Evolutionary conservation across 148 eudicot genomes (phyloP), one percentile per base, ranked within the genome.

Genomic region (Rhododendron simsii): DNA sequence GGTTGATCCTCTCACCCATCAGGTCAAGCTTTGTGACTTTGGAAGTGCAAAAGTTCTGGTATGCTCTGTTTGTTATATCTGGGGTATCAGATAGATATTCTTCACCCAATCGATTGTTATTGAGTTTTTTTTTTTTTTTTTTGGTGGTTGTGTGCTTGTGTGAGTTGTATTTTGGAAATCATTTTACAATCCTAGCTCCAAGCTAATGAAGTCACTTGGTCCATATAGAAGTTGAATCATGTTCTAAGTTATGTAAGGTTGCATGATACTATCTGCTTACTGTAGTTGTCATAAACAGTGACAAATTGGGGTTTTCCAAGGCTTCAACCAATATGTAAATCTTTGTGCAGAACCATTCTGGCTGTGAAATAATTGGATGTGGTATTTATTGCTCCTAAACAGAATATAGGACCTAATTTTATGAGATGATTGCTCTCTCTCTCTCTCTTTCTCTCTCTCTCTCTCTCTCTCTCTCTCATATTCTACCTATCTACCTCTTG

Each of bases 11-110:
- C 92, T 88, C 30, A 90, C 90, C 35, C 93, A 91, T 80, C 91
- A 91, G 87, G 84, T 91, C 79, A 91, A 91, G 76, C 91, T 91
- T 26, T 91, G 93, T 89, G 93, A 91, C 83, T 91, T 91, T 87
- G 93, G 93, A 63, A 91, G 93, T 85, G 93, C 93, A 75, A 91
- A 91, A 89, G 93, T 88, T 83, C 88, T 90, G 92, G 92, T 91
- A 91, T 14, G 44, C 15, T 75, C 11, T 37, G 39, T 20, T 8
- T 20, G 39, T 39, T 75, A 2, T 75, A 75, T 39, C 48, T 39
- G 5, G 39, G 76, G 14, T 10, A 75, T 39, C 79, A 75, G 48
- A 37, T 39, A 37, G 18, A 75, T 39, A 23, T 75, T 33, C 75
- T 69, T 18, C 39, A 75, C 79, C 35, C 30, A 13, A 16, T 75